Percentiles rank a stretch among this genome's conserved stretches.
Evolutionary conservation across 768 basidiomycete species (phyloP).

Genomic region (Cubamyces sp.): DNA sequence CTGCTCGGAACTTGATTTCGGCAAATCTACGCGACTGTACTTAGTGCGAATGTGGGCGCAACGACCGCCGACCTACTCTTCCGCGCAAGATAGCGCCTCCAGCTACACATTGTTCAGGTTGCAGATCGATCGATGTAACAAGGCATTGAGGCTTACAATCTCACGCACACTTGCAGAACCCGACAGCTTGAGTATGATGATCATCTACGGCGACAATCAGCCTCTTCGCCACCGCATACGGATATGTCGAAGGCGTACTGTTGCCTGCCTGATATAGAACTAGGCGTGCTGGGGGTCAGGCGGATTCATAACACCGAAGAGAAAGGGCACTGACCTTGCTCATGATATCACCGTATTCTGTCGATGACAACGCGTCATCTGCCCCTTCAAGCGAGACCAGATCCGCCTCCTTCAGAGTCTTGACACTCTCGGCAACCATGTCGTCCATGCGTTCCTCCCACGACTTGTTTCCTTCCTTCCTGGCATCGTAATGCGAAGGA

Average conservation of each 20-base stretch:
- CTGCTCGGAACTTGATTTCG: slow-evolving; percentile 68
- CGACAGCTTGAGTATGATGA: slow-evolving; percentile 61
- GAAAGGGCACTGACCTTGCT: slow-evolving; percentile 60
- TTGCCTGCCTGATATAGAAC: slow-evolving; percentile 77
- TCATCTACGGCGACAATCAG: slow-evolving; percentile 54
- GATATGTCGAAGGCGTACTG: slow-evolving; percentile 44
- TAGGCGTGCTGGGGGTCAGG: slow-evolving; percentile 32
- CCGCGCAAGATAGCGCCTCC: slow-evolving; percentile 63
- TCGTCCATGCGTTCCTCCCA: slow-evolving; percentile 77
- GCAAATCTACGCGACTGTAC: slow-evolving; percentile 50
- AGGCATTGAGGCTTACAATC: slow-evolving; percentile 49
- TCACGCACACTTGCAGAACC: slow-evolving; percentile 61
- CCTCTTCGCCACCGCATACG: background rate
- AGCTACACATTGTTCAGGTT: slow-evolving; percentile 45
- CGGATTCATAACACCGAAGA: background rate
- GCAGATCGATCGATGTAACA: too few species aligned
- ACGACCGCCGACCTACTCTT: slow-evolving; percentile 55
- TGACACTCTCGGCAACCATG: slow-evolving; percentile 70
- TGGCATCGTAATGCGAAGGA: slow-evolving; percentile 72
- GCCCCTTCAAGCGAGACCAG: slow-evolving; percentile 53
- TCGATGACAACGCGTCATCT: slow-evolving; percentile 53
- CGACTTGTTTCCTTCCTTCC: slow-evolving; percentile 55
- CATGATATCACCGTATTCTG: slow-evolving; percentile 86
- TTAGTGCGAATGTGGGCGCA: background rate
- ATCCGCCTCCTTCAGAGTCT: slow-evolving; percentile 60